phyloP scores from a whole-genome alignment of 768 basidiomycete genomes.

The Termitomyces sp. region DNA sequence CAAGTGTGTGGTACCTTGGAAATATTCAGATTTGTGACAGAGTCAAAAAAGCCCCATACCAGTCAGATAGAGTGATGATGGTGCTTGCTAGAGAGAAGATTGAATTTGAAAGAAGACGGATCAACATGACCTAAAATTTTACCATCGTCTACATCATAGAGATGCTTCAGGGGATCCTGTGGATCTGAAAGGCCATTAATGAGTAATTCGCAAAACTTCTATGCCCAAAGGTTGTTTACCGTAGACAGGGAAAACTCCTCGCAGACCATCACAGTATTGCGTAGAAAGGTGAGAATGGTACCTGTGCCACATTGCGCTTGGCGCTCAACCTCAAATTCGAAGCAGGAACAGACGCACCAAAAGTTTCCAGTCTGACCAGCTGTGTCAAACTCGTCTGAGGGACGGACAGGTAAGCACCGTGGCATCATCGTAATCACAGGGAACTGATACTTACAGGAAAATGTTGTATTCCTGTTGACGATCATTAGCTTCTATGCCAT shows the following conservation, averaged over 20 bases:
- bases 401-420: conserved; percentile 6
- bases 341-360: not conserved
- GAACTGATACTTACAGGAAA: conserved; percentile 6
- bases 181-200: conserved; percentile 19
- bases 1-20: conserved; percentile 19
- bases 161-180: conserved; percentile 25
- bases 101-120: not conserved
- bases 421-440: not conserved
- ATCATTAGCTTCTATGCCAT: not conserved
- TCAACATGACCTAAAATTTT: not conserved
- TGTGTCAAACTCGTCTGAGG: conserved; percentile 21
- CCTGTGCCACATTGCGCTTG: conserved; percentile 8
- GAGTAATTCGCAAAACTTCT: not conserved
- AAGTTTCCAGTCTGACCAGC: conserved; percentile 27
- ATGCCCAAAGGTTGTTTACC: conserved; percentile 7
- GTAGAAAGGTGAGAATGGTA: conserved; percentile 39
- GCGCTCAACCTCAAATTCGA: not conserved
- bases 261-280: conserved; percentile 47
- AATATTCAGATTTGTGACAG: not conserved
- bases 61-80: conserved; percentile 31
- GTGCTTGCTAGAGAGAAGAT: conserved; percentile 16
- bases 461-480: conserved; percentile 20
- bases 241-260: conserved; percentile 25
- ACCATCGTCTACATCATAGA: conserved; percentile 41
- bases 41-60: conserved; percentile 6